Base-by-base conservation (phyloP, 2,329 filamentous ascomycete species). In the Aureobasidium lini region DNA sequence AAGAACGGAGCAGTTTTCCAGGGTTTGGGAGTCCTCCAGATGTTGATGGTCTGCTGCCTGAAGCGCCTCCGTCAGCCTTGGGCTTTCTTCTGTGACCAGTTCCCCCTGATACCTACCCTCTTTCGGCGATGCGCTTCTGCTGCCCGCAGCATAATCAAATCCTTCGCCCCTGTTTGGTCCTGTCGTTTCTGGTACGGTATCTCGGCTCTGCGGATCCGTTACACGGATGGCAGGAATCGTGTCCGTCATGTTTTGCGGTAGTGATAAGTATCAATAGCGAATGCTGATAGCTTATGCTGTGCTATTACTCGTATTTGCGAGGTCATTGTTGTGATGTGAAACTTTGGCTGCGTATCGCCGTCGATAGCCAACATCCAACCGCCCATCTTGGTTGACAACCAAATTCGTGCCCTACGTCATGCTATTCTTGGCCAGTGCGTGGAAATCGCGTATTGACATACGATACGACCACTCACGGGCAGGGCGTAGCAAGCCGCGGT, bases 141-240 rank as follows among this genome's bases (percentile, higher is more conserved):
- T 58, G 18, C 42, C 34, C 15, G 52, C 52, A 44, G 40, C 52
- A 48, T 40, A 11, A 9, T 57, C 54, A 11, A 57, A 47, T 57
- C 54, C 54, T 47, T 57, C 52, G 40, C 29, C 29, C 15, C 52
- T 47, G 54, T 40, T 48, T 48, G 43, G 13, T 40, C 54, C 54
- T 37, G 28, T 16, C 16, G 42, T 47, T n/a, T 62, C 36, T 57
- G 73, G 67, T 49, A 66, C 65, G 32, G 65, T 60, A 59, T 72
- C 69, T 62, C 66, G 66, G 60, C 68, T 68, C 18, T 72, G 70
- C 61, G 75, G 71, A 67, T 78, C 75, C 39, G 73, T 75, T 59
- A 76, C 70, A 64, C 72, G 74, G 67, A 78, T 77, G 60, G 72
- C 71, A 43, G 76, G 74, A 50, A 77, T 61, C 31, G 66, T 63